A percentile compares a stretch with the other conserved stretches of the same genome.
Conservation (phyloP, 75 land plant species). For the Sequoia sempervirens region DNA sequence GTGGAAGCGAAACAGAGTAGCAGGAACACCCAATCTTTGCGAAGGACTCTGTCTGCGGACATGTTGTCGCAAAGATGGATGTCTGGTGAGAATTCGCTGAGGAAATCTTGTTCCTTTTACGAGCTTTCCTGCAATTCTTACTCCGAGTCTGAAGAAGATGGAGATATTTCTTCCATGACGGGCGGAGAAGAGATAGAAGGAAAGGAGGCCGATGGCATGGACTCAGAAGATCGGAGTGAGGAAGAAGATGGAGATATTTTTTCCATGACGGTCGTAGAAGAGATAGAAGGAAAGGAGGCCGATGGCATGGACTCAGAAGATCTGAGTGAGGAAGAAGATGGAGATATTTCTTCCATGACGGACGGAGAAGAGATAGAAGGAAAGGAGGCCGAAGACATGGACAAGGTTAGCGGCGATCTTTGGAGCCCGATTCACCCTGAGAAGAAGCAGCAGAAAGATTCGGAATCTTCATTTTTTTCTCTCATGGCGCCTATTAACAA, state of each 20-base stretch:
- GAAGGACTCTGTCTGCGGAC: conserved; percentile 52
- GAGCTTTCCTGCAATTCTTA: conserved; percentile 12
- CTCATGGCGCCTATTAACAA: not conserved
- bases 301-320: not conserved
- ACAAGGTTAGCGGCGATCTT: conserved; percentile 9
- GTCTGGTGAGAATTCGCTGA: conserved; percentile 10
- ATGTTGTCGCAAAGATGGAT: conserved; percentile 44
- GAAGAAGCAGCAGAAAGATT: conserved; percentile 2
- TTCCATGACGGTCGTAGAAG: not conserved
- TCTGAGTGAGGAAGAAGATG: not conserved
- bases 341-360: not conserved
- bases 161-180: not conserved
- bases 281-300: not conserved
- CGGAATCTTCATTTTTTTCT: not conserved
- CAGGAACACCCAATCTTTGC: conserved; percentile 14
- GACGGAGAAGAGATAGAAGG: conserved; percentile 1
- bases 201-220: not conserved
- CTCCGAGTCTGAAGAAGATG: conserved; percentile 3
- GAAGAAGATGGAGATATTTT: not conserved
- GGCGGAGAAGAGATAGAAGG: not conserved
- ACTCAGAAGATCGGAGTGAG: not conserved
- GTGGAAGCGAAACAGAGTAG: not conserved
- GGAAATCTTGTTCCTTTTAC: conserved; percentile 21
- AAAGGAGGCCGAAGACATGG: not conserved
- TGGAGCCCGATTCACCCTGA: conserved; percentile 39